phyloP scores from a whole-genome alignment of 2,329 filamentous ascomycete genomes.

The Exophiala sp. region DNA sequence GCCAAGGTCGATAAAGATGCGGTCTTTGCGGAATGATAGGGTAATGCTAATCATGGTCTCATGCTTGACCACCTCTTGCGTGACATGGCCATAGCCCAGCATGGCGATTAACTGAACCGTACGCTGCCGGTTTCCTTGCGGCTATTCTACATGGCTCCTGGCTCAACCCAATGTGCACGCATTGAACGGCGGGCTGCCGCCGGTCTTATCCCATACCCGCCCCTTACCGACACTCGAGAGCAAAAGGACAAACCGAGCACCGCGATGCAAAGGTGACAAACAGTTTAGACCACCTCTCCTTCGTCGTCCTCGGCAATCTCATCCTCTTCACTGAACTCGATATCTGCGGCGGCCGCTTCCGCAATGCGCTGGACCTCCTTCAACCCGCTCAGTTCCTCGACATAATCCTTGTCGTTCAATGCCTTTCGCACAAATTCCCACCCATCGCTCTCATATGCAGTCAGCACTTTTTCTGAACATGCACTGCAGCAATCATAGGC shows the following conservation, averaged over 20 bases:
- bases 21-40: constrained; percentile 35
- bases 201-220: neutral
- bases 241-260: no score
- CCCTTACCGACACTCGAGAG: neutral
- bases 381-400: constrained; percentile 58
- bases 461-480: constrained; percentile 52
- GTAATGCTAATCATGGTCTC: neutral
- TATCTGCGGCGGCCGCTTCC: constrained; percentile 41
- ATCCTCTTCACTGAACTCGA: constrained; percentile 41
- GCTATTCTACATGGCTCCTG: no score
- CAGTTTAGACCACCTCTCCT: constrained; percentile 33
- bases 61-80: neutral
- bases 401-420: constrained; percentile 56
- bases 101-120: no score
- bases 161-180: no score
- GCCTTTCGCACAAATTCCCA: constrained; percentile 58
- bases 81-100: no score
- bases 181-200: constrained; percentile 2
- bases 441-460: constrained; percentile 48
- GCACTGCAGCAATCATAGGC: constrained; percentile 59
- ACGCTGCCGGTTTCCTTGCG: no score
- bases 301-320: constrained; percentile 35
- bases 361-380: constrained; percentile 49
- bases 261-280: neutral
- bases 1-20: constrained; percentile 42